phyloP scores from a whole-genome alignment of 345 rosid genomes.

The Brassica juncea region DNA sequence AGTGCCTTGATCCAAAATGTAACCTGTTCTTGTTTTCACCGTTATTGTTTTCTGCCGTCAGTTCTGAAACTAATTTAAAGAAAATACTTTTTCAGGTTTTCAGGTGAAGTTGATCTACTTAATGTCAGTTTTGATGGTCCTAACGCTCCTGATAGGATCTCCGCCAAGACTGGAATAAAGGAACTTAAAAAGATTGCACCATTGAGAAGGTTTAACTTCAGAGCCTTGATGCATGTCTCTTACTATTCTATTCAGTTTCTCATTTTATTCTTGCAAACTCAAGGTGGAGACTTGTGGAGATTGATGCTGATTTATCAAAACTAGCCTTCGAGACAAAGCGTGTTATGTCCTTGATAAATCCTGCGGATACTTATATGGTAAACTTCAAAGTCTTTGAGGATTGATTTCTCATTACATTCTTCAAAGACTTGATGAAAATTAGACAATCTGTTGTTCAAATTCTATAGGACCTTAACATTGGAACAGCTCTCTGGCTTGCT shows the following conservation, averaged over 20 bases:
- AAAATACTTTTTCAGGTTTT: too few relatives aligned
- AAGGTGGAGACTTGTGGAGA: conserved; percentile 90
- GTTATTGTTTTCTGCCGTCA: not conserved
- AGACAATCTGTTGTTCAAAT: not conserved
- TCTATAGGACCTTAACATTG: conserved; percentile 88
- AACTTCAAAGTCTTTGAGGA: not conserved
- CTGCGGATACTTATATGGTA: conserved; percentile 94
- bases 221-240: not conserved
- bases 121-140: conserved; percentile 89
- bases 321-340: conserved; percentile 67
- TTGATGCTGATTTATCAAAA: conserved; percentile 77
- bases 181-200: conserved; percentile 79
- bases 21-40: conserved; percentile 15
- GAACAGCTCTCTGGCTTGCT: conserved; percentile 95
- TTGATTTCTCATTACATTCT: conserved; percentile 4
- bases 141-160: conserved; percentile 87
- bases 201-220: conserved; percentile 55
- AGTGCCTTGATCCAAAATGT: conserved; percentile 75
- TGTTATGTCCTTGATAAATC: conserved; percentile 79
- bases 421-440: not conserved
- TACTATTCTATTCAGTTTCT: not conserved
- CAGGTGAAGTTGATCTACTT: conserved; percentile 84
- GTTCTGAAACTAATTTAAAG: not conserved
- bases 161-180: conserved; percentile 65
- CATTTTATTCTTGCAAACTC: not conserved